These are phyloP conservation scores for Drechslerella coelobrocha DNA, from an alignment of 2,329 filamentous ascomycete species.

Conservation along the genomic window DNA sequence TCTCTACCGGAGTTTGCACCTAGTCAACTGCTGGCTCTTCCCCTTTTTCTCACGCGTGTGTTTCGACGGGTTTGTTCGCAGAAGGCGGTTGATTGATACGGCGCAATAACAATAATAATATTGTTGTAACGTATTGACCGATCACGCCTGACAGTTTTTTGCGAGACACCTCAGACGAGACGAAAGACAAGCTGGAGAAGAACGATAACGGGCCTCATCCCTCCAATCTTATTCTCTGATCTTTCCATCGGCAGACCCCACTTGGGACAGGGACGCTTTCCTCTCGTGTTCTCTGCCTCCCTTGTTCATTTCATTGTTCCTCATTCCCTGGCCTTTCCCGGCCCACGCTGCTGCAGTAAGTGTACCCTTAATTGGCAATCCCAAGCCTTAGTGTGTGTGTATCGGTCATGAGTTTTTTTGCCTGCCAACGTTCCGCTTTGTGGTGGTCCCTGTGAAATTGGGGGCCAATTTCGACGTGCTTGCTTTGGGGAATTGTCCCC, in stretches of 20 bases:
- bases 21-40: too few species aligned
- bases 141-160: constrained; percentile 4
- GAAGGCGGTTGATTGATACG: neutral
- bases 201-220: neutral
- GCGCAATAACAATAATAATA: neutral
- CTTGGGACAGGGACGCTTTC: neutral
- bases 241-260: neutral
- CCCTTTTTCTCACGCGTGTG: too few species aligned
- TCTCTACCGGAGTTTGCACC: too few species aligned
- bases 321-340: neutral
- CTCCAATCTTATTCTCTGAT: neutral
- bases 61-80: too few species aligned
- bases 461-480: constrained; percentile 6
- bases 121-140: neutral
- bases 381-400: constrained; percentile 6
- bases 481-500: constrained; percentile 4
- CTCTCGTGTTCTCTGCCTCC: neutral
- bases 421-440: constrained; percentile 4
- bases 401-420: neutral
- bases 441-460: constrained; percentile 8
- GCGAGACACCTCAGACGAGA: constrained; percentile 1
- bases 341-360: neutral
- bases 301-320: constrained; percentile 1
- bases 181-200: neutral
- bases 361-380: constrained; percentile 7